Percentiles rank a stretch among this genome's conserved stretches.
These are phyloP conservation scores for Prunus dulcis DNA, from an alignment of 306 rosid species.

Conservation along the genomic window DNA sequence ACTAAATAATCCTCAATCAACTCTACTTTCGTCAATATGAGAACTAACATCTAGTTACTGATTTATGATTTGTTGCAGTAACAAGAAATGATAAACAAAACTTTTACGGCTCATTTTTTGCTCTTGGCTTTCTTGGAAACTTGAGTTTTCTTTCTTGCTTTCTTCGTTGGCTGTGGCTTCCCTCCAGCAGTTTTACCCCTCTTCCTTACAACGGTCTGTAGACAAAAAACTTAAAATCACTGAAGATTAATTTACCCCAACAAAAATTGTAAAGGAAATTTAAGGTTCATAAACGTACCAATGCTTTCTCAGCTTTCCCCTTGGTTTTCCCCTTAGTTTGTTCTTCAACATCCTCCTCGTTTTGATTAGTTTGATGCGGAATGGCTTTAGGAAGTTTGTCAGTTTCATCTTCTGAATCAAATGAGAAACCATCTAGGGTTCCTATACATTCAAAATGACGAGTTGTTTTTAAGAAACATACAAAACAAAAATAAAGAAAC, in stretches of 20 bases:
- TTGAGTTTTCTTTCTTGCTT: slow-evolving; percentile 60
- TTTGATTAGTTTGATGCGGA: slow-evolving; percentile 49
- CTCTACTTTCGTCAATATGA: slow-evolving; percentile 18
- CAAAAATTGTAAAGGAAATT: neutral
- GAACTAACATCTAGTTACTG: neutral
- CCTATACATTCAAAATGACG: slow-evolving; percentile 48
- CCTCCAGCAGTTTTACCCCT: slow-evolving; percentile 65
- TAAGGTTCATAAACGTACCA: slow-evolving; percentile 43
- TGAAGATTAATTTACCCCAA: neutral
- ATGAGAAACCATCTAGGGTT: slow-evolving; percentile 88
- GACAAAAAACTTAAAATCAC: slow-evolving; percentile 19
- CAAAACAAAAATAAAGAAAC: slow-evolving; percentile 13
- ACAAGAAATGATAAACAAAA: slow-evolving; percentile 3
- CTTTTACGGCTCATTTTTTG: slow-evolving; percentile 50
- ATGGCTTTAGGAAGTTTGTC: slow-evolving; percentile 54
- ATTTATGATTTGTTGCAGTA: slow-evolving; percentile 7
- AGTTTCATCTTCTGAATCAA: slow-evolving; percentile 91
- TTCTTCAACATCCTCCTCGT: slow-evolving; percentile 47
- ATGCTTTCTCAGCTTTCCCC: slow-evolving; percentile 61
- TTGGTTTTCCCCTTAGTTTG: slow-evolving; percentile 45
- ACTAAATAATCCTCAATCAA: slow-evolving; percentile 8
- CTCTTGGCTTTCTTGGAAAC: slow-evolving; percentile 62
- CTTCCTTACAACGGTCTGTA: slow-evolving; percentile 70
- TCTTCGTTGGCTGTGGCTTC: slow-evolving; percentile 67
- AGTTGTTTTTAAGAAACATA: neutral